Evolutionary conservation across 345 rosid species (phyloP).

Genomic region (Eucalyptus coolabah): DNA sequence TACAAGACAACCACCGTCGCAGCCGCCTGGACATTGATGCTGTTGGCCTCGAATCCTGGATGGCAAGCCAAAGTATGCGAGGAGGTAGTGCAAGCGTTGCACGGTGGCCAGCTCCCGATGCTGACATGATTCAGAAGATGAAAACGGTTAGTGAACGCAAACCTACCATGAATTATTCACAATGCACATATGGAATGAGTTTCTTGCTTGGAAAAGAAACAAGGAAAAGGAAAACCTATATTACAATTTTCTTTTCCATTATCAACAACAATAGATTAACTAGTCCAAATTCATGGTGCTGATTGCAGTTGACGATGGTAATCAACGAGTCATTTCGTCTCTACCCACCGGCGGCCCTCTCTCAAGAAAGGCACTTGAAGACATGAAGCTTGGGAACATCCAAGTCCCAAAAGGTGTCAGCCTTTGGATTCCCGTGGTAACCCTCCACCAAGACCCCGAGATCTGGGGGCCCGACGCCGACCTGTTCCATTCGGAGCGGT

Average conservation of each 20-base stretch:
- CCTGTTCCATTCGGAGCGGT: too few species aligned
- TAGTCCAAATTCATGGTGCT: neutral
- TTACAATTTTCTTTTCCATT: neutral
- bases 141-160: too few species aligned
- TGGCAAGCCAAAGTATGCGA: neutral
- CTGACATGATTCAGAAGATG: too few species aligned
- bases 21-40: constrained; percentile 18
- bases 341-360: neutral
- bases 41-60: constrained; percentile 13
- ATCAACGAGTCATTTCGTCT: neutral
- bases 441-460: too few species aligned
- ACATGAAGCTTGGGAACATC: neutral
- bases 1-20: constrained; percentile 20
- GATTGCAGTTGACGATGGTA: neutral
- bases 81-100: neutral
- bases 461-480: too few species aligned
- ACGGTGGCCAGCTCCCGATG: too few species aligned
- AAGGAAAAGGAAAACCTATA: too few species aligned
- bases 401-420: neutral
- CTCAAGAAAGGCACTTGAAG: neutral
- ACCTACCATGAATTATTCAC: neutral
- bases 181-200: too few species aligned
- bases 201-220: neutral
- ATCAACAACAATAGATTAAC: neutral
- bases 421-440: neutral